Conservation (phyloP, 257 asterid species). For the Lycium barbarum region DNA sequence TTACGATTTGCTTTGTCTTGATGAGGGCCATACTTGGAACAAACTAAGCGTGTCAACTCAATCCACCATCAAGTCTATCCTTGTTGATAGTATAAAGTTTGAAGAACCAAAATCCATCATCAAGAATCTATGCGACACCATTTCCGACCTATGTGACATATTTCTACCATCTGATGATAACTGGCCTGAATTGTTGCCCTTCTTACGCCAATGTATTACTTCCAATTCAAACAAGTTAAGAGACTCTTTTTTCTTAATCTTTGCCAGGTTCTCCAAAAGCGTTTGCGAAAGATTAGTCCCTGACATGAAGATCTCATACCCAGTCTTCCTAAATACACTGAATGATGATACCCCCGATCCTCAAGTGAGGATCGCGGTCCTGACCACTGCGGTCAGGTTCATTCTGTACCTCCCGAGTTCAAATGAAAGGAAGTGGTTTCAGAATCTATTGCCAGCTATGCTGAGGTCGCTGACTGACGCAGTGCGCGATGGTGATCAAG, state of each 20-base stretch:
- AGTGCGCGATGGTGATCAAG: background rate
- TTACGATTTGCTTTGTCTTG: too few relatives aligned
- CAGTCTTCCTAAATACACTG: conserved; percentile 67
- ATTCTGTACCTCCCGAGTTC: background rate
- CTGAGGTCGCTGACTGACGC: background rate
- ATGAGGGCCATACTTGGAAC: conserved; percentile 56
- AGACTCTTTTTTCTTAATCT: conserved; percentile 78
- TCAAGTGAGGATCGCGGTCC: conserved; percentile 30
- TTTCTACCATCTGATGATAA: conserved; percentile 62
- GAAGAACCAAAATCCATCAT: conserved; percentile 65
- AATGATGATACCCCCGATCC: conserved; percentile 49
- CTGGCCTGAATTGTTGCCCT: conserved; percentile 61
- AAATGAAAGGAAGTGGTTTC: background rate
- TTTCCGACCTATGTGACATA: conserved; percentile 83
- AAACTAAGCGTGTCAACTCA: conserved; percentile 59
- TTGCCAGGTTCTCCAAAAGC: conserved; percentile 77
- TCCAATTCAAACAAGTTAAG: conserved; percentile 63
- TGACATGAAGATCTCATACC: conserved; percentile 72
- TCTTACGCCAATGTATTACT: conserved; percentile 86
- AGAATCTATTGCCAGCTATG: background rate
- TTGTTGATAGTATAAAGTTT: conserved; percentile 55
- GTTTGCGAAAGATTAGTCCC: conserved; percentile 74
- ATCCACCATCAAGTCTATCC: conserved; percentile 56
- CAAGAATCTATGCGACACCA: conserved; percentile 76
- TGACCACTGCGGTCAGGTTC: background rate